These are phyloP conservation scores for Hypoxylon sp. DNA, from an alignment of 2,329 filamentous ascomycete genomes.

Conservation along the genomic window DNA sequence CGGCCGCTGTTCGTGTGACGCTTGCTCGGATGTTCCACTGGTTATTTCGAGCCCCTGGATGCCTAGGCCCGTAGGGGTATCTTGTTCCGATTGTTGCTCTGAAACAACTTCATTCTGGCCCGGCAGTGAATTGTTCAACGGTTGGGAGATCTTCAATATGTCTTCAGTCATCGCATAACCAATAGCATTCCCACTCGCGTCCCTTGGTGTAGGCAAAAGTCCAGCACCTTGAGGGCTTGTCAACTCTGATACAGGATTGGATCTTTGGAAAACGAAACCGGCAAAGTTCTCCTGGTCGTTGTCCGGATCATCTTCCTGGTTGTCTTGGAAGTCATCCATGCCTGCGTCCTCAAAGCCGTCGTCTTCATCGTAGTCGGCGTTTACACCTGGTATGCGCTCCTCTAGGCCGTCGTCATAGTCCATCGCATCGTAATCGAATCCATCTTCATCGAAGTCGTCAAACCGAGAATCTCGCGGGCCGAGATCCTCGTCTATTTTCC, in stretches of 20 bases:
- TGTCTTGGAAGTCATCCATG: too few relatives aligned
- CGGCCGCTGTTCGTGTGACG: slow-evolving; percentile 29
- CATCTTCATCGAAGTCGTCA: slow-evolving; percentile 69
- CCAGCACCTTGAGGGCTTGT: slow-evolving; percentile 59
- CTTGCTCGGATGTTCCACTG: slow-evolving; percentile 26
- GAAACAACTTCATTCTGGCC: slow-evolving; percentile 12
- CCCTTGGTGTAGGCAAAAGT: slow-evolving; percentile 61
- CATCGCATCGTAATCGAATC: slow-evolving; percentile 68
- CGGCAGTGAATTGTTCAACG: slow-evolving; percentile 13
- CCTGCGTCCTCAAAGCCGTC: slow-evolving; percentile 49
- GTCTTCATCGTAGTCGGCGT: slow-evolving; percentile 57
- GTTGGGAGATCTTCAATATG: slow-evolving; percentile 45
- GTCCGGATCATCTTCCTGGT: slow-evolving; percentile 59
- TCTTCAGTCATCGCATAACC: slow-evolving; percentile 64
- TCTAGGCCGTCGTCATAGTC: slow-evolving; percentile 72
- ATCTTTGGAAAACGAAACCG: slow-evolving; percentile 65
- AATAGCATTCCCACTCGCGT: slow-evolving; percentile 62
- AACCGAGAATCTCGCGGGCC: slow-evolving; percentile 59
- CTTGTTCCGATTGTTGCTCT: slow-evolving; percentile 25
- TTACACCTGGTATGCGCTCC: slow-evolving; percentile 69
- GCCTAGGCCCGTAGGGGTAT: slow-evolving; percentile 50
- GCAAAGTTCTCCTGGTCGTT: slow-evolving; percentile 68
- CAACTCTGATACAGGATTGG: slow-evolving; percentile 59
- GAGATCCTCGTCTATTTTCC: slow-evolving; percentile 54
- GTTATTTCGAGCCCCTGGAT: slow-evolving; percentile 50